A percentile compares a stretch with the other conserved stretches of the same genome.
Evolutionary conservation across 257 asterid species (phyloP).

Genomic region (Dorcoceras hygrometricum): DNA sequence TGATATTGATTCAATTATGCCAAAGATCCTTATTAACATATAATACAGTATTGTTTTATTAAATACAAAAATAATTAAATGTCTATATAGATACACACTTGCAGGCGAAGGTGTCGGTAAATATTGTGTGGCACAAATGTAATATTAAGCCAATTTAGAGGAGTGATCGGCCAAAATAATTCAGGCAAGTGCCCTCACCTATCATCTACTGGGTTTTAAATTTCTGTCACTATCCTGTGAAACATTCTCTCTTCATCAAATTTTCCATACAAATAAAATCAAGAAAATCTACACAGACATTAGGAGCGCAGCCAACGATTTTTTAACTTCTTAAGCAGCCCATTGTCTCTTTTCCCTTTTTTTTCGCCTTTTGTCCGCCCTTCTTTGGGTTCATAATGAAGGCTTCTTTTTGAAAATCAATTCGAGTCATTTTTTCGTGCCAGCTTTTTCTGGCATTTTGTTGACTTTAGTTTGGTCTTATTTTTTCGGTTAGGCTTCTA

Average conservation of each 20-base stretch:
- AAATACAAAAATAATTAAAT: too few relatives aligned
- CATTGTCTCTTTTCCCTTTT: neutral
- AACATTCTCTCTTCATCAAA: conserved; percentile 30
- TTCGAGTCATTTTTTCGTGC: conserved; percentile 17
- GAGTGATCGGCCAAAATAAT: conserved; percentile 20
- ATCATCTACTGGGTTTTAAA: conserved; percentile 19
- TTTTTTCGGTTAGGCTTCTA: neutral
- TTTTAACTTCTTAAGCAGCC: neutral
- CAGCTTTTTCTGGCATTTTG: conserved; percentile 23
- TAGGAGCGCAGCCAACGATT: neutral
- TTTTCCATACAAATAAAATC: conserved; percentile 13
- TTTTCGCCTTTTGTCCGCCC: conserved; percentile 1
- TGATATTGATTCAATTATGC: too few relatives aligned
- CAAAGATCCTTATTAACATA: too few relatives aligned
- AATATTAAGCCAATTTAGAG: conserved; percentile 1
- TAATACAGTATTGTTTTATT: too few relatives aligned
- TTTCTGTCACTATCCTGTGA: conserved; percentile 23
- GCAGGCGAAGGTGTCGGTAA: neutral
- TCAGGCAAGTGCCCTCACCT: conserved; percentile 2
- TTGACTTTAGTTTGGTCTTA: neutral
- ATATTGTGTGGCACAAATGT: conserved; percentile 16
- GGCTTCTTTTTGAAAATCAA: neutral
- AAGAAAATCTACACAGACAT: neutral
- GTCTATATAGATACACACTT: too few relatives aligned
- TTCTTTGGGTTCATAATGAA: conserved; percentile 6